Conservation (phyloP, 192 early-diverging fungal species). For the Coemansia sp. region DNA sequence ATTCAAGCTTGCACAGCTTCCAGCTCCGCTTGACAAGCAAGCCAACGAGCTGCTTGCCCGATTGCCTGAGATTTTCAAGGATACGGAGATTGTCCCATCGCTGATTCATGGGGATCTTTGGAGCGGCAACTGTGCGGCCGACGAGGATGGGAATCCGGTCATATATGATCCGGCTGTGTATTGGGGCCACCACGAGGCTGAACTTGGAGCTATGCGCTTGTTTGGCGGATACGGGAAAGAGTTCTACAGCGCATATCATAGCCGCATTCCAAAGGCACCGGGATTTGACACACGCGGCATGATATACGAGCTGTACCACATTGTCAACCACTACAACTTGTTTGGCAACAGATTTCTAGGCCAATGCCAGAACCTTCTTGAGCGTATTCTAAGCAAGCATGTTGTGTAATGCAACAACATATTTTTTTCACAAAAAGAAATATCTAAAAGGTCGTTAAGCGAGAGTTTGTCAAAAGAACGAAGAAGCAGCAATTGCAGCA, state of each 20-base stretch:
- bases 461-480: too few relatives aligned
- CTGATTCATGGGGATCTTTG: conserved; percentile 43
- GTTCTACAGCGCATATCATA: conserved; percentile 31
- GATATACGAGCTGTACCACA: conserved; percentile 43
- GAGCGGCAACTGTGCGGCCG: conserved; percentile 26
- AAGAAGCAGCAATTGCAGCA: conserved; percentile 13
- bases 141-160: conserved; percentile 22
- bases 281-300: conserved; percentile 22
- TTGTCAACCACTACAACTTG: conserved; percentile 42
- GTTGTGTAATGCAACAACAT: too few relatives aligned
- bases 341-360: conserved; percentile 29
- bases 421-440: too few relatives aligned
- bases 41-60: conserved; percentile 15
- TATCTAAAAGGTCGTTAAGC: too few relatives aligned
- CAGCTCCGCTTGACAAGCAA: neutral
- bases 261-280: conserved; percentile 17
- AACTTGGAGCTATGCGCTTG: conserved; percentile 40
- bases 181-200: conserved; percentile 45
- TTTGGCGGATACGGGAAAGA: conserved; percentile 28
- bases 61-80: conserved; percentile 25
- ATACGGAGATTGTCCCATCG: conserved; percentile 20
- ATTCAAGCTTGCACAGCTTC: conserved; percentile 19
- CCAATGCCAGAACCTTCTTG: conserved; percentile 22
- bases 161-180: conserved; percentile 37
- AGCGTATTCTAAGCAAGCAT: neutral